Evolutionary conservation across 2,329 filamentous ascomycete species (phyloP).

Genomic region (Penicillium sp.): DNA sequence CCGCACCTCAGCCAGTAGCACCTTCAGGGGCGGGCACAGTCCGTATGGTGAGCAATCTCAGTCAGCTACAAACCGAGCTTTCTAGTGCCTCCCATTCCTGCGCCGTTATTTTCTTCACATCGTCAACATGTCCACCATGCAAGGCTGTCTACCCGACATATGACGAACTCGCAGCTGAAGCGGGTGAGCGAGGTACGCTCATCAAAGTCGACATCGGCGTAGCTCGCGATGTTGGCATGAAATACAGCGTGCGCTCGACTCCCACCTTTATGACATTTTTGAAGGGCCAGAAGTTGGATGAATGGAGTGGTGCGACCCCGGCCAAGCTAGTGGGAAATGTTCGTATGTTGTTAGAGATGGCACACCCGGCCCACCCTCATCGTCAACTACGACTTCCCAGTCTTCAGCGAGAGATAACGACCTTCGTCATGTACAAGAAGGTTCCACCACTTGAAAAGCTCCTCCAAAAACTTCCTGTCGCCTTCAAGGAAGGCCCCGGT

Average conservation of each 20-base stretch:
- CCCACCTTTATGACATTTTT: conserved; percentile 85
- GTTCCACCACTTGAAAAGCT: conserved; percentile 76
- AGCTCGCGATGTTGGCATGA: conserved; percentile 54
- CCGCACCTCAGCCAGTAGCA: conserved; percentile 12
- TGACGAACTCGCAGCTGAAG: conserved; percentile 67
- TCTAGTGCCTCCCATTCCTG: conserved; percentile 55
- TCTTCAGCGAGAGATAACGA: conserved; percentile 55
- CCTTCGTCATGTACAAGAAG: conserved; percentile 68
- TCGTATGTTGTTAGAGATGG: conserved; percentile 64
- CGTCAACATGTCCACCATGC: conserved; percentile 75
- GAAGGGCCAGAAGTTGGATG: conserved; percentile 63
- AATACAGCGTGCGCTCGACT: conserved; percentile 64
- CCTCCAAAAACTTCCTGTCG: conserved; percentile 62
- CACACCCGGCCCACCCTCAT: conserved; percentile 68
- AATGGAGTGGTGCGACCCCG: conserved; percentile 71
- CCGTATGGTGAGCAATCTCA: conserved; percentile 51
- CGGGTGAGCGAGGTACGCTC: conserved; percentile 58
- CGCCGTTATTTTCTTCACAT: conserved; percentile 86
- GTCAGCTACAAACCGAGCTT: conserved; percentile 55
- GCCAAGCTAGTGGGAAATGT: conserved; percentile 62
- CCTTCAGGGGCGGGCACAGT: conserved; percentile 42
- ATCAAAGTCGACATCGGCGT: conserved; percentile 74
- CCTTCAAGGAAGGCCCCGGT: conserved; percentile 48
- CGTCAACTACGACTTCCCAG: conserved; percentile 60
- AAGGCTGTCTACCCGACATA: conserved; percentile 73